These are phyloP conservation scores for Bipolaris victoriae DNA, from an alignment of 2,329 filamentous ascomycete species.

Conservation along the genomic window DNA sequence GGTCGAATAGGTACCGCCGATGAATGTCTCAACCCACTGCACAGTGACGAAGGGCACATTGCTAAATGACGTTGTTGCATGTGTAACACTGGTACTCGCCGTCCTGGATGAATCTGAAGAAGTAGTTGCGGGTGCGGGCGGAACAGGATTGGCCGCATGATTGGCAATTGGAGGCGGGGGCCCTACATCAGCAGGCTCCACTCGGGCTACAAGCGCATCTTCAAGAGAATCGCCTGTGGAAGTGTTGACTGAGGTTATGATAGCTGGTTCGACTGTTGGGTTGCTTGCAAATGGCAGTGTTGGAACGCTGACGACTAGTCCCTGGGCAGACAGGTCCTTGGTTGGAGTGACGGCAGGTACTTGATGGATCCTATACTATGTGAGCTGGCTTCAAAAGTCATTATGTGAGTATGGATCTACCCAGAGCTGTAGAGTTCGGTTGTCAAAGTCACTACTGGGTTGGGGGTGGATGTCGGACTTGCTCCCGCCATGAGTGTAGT, in stretches of 20 bases:
- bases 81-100: not conserved
- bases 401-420: not conserved
- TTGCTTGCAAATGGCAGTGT: not conserved
- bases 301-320: not conserved
- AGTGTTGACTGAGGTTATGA: not conserved
- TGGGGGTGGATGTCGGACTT: slow-evolving; percentile 12
- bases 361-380: slow-evolving; percentile 21
- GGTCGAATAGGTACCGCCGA: slow-evolving; percentile 33
- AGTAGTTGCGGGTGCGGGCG: slow-evolving; percentile 1
- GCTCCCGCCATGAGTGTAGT: slow-evolving; percentile 5
- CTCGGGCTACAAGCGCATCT: not conserved
- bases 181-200: not conserved
- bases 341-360: slow-evolving; percentile 10
- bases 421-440: not conserved
- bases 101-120: not conserved
- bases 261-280: slow-evolving; percentile 1
- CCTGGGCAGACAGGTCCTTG: slow-evolving; percentile 1
- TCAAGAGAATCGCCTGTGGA: not conserved
- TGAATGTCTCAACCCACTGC: slow-evolving; percentile 43
- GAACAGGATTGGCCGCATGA: slow-evolving; percentile 9
- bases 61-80: slow-evolving; percentile 3
- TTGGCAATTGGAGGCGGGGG: slow-evolving; percentile 5
- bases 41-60: slow-evolving; percentile 35
- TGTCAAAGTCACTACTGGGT: not conserved
- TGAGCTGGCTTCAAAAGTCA: slow-evolving; percentile 1